Evolutionary conservation across 192 early-diverging fungal species (phyloP), one percentile per base, ranked within the genome.

Genomic region (Phlyctochytrium bullatum): DNA sequence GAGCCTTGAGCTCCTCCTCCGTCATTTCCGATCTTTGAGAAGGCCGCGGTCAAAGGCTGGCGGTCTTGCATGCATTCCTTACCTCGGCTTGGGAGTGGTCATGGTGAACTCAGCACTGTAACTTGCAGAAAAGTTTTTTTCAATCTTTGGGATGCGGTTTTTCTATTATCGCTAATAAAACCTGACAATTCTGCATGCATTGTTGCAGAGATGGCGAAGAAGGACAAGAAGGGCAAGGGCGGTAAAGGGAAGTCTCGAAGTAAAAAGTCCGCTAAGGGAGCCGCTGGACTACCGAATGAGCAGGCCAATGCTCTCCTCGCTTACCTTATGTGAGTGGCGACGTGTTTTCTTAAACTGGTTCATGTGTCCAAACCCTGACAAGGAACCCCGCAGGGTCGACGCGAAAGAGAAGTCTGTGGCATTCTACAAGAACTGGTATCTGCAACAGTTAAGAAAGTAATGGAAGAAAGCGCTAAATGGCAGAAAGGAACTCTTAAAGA

Each of bases 1-100:
- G 82, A 62, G 86, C 86, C 64, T 78, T 77, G 63, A 99, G 87
- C 80, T 99, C 96, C 73, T 91, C 92, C 74, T 93, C 92, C 24
- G 88, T 91, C 92, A 93, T 83, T 61, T 83, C 76, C 59, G 61
- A 57, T 60, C 68, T 75, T n/a, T n/a, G n/a, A n/a, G n/a, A n/a
- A n/a, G n/a, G n/a, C n/a, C n/a, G n/a, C n/a, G n/a, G n/a, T n/a
- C n/a, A n/a, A n/a, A n/a, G n/a, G n/a, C n/a, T n/a, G n/a, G n/a
- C n/a, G n/a, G n/a, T n/a, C n/a, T n/a, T n/a, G n/a, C n/a, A n/a
- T n/a, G n/a, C n/a, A n/a, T n/a, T n/a, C n/a, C n/a, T n/a, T n/a
- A n/a, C n/a, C n/a, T n/a, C n/a, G n/a, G n/a, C n/a, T n/a, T n/a
- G n/a, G n/a, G n/a, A n/a, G n/a, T n/a, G n/a, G n/a, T n/a, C n/a